Percentiles rank a stretch among this genome's conserved stretches.
These are phyloP conservation scores for Thielaviopsis populi DNA, from an alignment of 2,329 filamentous ascomycete species.

Conservation along the genomic window DNA sequence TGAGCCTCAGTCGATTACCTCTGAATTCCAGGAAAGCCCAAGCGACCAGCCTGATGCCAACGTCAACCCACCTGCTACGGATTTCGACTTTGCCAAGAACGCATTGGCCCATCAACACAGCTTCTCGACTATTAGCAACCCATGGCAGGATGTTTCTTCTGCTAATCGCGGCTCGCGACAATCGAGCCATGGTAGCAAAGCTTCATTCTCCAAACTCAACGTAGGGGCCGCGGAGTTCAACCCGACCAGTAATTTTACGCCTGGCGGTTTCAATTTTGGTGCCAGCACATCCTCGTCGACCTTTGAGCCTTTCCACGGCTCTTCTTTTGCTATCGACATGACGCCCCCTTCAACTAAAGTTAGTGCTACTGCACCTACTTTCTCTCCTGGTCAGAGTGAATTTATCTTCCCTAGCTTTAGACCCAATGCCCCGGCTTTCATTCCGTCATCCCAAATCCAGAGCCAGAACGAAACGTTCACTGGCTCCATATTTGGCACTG, in stretches of 20 bases:
- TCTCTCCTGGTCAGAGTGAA: slow-evolving; percentile 49
- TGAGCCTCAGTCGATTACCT: slow-evolving; percentile 30
- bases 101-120: slow-evolving; percentile 38
- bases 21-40: slow-evolving; percentile 57
- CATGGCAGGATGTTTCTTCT: slow-evolving; percentile 42
- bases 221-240: slow-evolving; percentile 76
- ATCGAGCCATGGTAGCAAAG: slow-evolving; percentile 50
- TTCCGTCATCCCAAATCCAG: slow-evolving; percentile 39
- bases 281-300: slow-evolving; percentile 23
- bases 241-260: slow-evolving; percentile 36
- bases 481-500: slow-evolving; percentile 52
- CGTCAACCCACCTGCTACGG: slow-evolving; percentile 45
- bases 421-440: slow-evolving; percentile 63
- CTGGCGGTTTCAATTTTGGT: slow-evolving; percentile 32
- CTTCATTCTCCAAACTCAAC: slow-evolving; percentile 67
- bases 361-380: slow-evolving; percentile 54
- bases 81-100: slow-evolving; percentile 33
- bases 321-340: slow-evolving; percentile 24
- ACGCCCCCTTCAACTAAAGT: slow-evolving; percentile 36
- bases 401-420: slow-evolving; percentile 65
- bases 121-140: slow-evolving; percentile 41
- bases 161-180: slow-evolving; percentile 25
- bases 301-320: slow-evolving; percentile 37
- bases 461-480: slow-evolving; percentile 30
- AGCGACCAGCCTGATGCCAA: slow-evolving; percentile 43